Base-by-base conservation (phyloP, 2,329 filamentous ascomycete genomes). In the Ascochyta fabae region DNA sequence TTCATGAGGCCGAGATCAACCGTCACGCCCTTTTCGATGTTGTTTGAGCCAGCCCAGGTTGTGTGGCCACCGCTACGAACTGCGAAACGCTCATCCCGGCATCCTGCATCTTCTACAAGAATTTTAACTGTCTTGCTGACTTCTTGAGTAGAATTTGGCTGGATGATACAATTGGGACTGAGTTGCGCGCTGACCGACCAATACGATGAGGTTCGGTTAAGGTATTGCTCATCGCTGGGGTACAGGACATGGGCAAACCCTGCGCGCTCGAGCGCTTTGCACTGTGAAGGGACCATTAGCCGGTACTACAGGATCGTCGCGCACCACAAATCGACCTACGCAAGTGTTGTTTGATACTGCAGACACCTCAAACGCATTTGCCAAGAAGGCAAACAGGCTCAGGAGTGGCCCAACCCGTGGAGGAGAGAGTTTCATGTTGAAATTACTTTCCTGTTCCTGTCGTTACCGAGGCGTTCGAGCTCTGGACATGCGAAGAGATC, bases 31-130 rank as follows among this genome's bases (percentile, higher is more conserved):
- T 61, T 42, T 3, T 67, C 36, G 47, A 67, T 66, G 44, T 72
- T 69, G 60, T 69, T 72, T 8, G 61, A 66, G 19, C 62, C 79
- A 4, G 61, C 59, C 60, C 60, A 64, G 2, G 47, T 39, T 3
- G 56, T 58, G 47, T 72, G 68, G 22, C 72, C 71, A 29, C 72
- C 72, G 23, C 65, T 64, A 15, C 68, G 65, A 6, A 74, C 53
- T 6, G 71, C 71, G 41, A 74, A 66, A 15, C 59, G 50, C 0
- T 45, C 55, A 5, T 33, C 16, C 3, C n/a, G 15, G 29, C 59
- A 59, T 12, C 26, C 48, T 12, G 4, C 27, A 22, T 23, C 29
- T 13, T 44, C 26, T 4, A 60, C 51, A 9, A 69, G 58, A 1
- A 50, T 56, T 19, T 61, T 60, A 3, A 69, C 41, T 3, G 45